Evolutionary conservation across 1,139 yeast species (phyloP).

Genomic region (Scheffersomyces illinoinensis): DNA sequence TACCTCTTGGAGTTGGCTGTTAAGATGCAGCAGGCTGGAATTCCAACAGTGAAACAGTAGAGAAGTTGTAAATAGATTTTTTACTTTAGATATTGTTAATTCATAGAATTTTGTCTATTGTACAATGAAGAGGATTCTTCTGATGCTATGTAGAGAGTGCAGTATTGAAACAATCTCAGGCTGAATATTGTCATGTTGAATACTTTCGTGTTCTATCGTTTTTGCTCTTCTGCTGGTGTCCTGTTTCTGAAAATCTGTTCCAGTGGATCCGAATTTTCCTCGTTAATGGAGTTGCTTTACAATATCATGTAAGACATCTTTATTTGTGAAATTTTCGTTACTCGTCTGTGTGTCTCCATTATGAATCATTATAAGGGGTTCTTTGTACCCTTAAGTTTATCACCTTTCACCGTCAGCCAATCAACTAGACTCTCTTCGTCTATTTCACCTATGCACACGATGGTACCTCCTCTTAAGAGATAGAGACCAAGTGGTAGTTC

Average conservation of each 20-base stretch:
- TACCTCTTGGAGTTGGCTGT: slow-evolving; percentile 83
- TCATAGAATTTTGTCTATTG: not conserved
- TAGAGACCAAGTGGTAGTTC: slow-evolving; percentile 58
- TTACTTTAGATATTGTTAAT: not conserved
- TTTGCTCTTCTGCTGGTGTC: not conserved
- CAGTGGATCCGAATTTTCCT: not conserved
- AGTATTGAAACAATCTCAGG: not conserved
- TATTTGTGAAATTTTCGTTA: not conserved
- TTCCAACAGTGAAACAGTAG: slow-evolving; percentile 38
- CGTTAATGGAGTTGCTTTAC: not conserved
- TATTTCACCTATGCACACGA: slow-evolving; percentile 74
- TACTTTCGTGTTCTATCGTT: not conserved
- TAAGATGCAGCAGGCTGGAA: slow-evolving; percentile 68
- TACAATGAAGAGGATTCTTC: not conserved
- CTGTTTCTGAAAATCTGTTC: not conserved
- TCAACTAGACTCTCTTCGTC: slow-evolving; percentile 57
- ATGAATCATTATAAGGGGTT: slow-evolving; percentile 31
- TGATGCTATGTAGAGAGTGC: not conserved
- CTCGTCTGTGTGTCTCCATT: not conserved
- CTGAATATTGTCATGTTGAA: not conserved
- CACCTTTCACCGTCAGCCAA: slow-evolving; percentile 54
- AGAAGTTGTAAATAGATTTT: not conserved
- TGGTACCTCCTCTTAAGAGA: slow-evolving; percentile 78
- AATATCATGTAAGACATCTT: not conserved
- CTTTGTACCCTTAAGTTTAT: slow-evolving; percentile 40